Evolutionary conservation across 768 basidiomycete genomes (phyloP), one percentile per base, ranked within the genome.

Genomic region (Kwoniella botswanensis): DNA sequence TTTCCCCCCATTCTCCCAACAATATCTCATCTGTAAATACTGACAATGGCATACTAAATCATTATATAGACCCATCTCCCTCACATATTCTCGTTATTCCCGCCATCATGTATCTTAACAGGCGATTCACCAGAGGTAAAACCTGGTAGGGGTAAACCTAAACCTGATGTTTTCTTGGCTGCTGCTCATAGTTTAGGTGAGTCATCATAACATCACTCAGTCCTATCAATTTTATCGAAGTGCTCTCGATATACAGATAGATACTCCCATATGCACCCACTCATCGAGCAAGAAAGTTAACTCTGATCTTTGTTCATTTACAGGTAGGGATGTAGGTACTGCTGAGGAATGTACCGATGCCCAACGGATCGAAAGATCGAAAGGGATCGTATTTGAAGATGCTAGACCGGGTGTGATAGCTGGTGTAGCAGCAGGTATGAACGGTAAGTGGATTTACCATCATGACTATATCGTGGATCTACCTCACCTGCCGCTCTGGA

Each of bases 391-490:
- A 2, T 83, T 82, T 65, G 82, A 83, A 65, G 82, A 83, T 72
- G 82, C 81, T 63, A 56, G 76, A 13, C 79, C 76, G 75, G 82
- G 82, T n/a, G 74, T 78, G 15, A 73, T 75, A 56, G 81, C 81
- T 4, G 82, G 82, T 26, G 75, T 83, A 15, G 72, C 78, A 60
- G 82, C 82, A 41, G 82, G 82, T 15, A 83, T 83, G 82, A 77
- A 78, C 62, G 80, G 80, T 79, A 54, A 67, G 78, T 75, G 21
- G 5, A 52, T 35, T 22, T 24, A 13, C 50, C 26, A n/a, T 54
- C 35, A 29, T 41, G 21, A 12, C 42, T n/a, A 67, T 57, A n/a
- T 18, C 65, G 15, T 53, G 21, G 26, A 43, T 46, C 56, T 52
- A n/a, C 41, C 21, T 13, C 21, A 12, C 15, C 35, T 41, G 24